Percentiles rank a stretch among this genome's conserved stretches.
Evolutionary conservation across 2,329 filamentous ascomycete genomes (phyloP).

Genomic region (Neofusicoccum kwambonambiense): DNA sequence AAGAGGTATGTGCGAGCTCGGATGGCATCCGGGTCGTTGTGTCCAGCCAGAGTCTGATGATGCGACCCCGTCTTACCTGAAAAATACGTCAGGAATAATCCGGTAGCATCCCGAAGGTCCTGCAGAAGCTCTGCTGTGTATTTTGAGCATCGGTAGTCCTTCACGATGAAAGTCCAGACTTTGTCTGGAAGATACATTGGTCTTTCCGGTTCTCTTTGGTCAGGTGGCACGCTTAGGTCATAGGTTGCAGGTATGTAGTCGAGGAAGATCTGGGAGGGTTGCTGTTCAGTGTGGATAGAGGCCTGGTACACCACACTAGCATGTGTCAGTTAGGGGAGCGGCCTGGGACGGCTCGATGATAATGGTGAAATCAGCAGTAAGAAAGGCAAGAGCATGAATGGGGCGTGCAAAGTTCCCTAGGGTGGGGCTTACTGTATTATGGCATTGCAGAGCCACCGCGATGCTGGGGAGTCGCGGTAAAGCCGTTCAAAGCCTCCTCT

Average conservation of each 20-base stretch:
- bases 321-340: not conserved
- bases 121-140: not conserved
- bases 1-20: not conserved
- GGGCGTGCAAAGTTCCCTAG: too few species aligned
- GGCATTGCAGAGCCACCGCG: constrained; percentile 7
- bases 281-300: constrained; percentile 5
- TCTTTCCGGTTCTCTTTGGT: not conserved
- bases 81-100: not conserved
- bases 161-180: not conserved
- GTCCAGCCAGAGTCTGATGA: not conserved
- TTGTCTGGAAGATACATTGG: not conserved
- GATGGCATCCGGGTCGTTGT: not conserved
- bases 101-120: not conserved
- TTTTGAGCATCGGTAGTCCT: constrained; percentile 4
- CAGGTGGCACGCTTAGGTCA: not conserved
- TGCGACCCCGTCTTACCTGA: not conserved
- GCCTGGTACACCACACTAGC: not conserved
- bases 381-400: not conserved
- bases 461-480: not conserved
- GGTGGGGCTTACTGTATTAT: not conserved
- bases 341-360: too few species aligned
- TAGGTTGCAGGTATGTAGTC: not conserved
- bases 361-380: not conserved
- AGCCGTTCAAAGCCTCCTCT: constrained; percentile 1
- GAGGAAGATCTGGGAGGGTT: not conserved